phyloP scores from a whole-genome alignment of 805 yeast genomes.

The Kuraishia capsulata region DNA sequence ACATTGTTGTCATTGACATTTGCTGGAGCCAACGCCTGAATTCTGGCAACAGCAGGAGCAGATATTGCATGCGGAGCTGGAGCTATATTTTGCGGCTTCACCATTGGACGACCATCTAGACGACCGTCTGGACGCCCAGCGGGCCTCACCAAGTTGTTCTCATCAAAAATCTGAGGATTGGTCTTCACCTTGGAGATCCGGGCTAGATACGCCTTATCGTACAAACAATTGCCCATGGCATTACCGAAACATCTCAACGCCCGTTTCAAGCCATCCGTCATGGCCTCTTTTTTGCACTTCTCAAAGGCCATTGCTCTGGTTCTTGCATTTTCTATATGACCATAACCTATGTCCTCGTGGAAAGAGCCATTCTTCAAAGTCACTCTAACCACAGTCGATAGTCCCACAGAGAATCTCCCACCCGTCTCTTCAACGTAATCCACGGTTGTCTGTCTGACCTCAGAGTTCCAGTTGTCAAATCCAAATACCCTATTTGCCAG shows the following conservation, averaged over 20 bases:
- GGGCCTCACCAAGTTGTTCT: conserved; percentile 20
- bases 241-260: conserved; percentile 75
- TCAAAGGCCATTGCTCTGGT: conserved; percentile 66
- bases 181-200: conserved; percentile 35
- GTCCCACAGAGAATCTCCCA: conserved; percentile 53
- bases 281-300: conserved; percentile 77
- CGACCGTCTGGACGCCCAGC: conserved; percentile 9
- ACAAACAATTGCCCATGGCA: conserved; percentile 75
- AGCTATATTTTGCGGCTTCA: background rate
- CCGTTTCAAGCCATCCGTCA: conserved; percentile 76
- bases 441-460: conserved; percentile 52
- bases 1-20: conserved; percentile 1
- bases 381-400: conserved; percentile 64
- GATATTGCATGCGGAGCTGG: background rate
- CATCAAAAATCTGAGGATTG: conserved; percentile 19
- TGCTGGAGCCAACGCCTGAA: background rate
- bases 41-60: background rate
- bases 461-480: conserved; percentile 77
- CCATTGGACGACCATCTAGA: background rate
- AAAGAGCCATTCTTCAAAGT: conserved; percentile 74
- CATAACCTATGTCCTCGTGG: conserved; percentile 73
- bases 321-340: conserved; percentile 62
- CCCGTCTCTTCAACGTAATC: conserved; percentile 63
- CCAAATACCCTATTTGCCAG: conserved; percentile 79
- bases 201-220: conserved; percentile 58